A percentile compares a stretch with the other conserved stretches of the same genome.
Conservation (phyloP, 176 grass and related monocot genomes). For the Rhipidocladum racemiflorum region DNA sequence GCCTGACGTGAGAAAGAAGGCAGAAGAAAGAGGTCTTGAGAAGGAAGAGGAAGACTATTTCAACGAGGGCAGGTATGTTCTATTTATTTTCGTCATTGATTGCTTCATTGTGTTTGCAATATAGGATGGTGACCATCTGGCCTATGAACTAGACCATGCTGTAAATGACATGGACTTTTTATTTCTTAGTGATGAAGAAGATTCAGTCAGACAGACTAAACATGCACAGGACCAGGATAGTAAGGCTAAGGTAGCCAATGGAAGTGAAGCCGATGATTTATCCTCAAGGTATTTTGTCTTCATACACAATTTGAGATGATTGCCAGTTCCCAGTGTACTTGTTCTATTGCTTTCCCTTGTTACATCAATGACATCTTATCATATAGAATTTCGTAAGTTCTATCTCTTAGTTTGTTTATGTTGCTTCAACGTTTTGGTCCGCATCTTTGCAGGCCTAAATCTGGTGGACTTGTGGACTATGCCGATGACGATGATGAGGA, state of each 20-base stretch:
- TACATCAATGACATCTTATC: background rate
- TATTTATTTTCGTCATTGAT: background rate
- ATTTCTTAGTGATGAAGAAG: conserved; percentile 90
- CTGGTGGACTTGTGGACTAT: conserved; percentile 85
- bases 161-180: conserved; percentile 22
- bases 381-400: background rate
- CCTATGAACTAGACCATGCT: background rate
- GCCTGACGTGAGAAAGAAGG: conserved; percentile 63
- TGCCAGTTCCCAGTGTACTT: background rate
- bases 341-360: conserved; percentile 4
- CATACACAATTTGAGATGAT: conserved; percentile 4
- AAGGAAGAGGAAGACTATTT: conserved; percentile 99
- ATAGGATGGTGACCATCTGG: background rate
- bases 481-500: conserved; percentile 87
- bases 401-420: conserved; percentile 16
- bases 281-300: conserved; percentile 55
- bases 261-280: conserved; percentile 54
- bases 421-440: conserved; percentile 17
- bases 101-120: conserved; percentile 32
- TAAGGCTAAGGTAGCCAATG: conserved; percentile 57
- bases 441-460: conserved; percentile 55
- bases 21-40: conserved; percentile 87
- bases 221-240: conserved; percentile 44
- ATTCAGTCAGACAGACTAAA: conserved; percentile 52
- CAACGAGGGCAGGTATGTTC: conserved; percentile 77